Conservation (phyloP, 176 grass and related monocot species). For the Poa pratensis region DNA sequence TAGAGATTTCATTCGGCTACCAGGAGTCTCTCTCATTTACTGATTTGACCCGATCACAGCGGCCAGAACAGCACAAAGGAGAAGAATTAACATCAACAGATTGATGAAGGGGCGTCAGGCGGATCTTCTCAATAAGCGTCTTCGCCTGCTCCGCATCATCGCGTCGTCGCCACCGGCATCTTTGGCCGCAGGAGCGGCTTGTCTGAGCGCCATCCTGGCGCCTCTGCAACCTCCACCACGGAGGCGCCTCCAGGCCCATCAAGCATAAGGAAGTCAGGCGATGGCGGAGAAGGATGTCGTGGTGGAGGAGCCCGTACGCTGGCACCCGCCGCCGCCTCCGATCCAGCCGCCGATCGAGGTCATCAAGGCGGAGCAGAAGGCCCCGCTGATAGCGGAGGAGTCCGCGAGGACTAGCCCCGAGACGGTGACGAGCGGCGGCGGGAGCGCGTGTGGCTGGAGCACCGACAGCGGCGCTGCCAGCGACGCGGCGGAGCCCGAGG, state of each 20-base stretch:
- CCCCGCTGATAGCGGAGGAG: constrained; percentile 39
- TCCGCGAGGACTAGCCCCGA: constrained; percentile 41
- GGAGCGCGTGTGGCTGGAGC: constrained; percentile 27
- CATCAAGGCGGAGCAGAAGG: constrained; percentile 59
- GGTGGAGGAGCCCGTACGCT: constrained; percentile 53
- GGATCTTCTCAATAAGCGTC: too few relatives aligned
- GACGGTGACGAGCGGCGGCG: constrained; percentile 41
- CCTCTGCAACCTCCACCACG: too few relatives aligned
- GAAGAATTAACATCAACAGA: too few relatives aligned
- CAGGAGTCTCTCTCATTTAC: too few relatives aligned
- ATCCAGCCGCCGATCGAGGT: constrained; percentile 59
- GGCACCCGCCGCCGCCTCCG: constrained; percentile 34
- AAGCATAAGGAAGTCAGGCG: constrained; percentile 54
- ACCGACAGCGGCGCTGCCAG: constrained; percentile 13
- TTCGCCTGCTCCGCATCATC: too few relatives aligned
- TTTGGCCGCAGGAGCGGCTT: too few relatives aligned
- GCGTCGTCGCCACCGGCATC: too few relatives aligned
- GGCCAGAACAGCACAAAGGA: too few relatives aligned
- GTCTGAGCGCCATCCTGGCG: too few relatives aligned
- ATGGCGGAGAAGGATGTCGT: constrained; percentile 55
- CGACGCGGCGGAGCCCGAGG: constrained; percentile 46
- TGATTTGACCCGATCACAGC: too few relatives aligned
- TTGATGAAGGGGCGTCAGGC: too few relatives aligned
- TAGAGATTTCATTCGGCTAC: too few relatives aligned
- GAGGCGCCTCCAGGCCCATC: constrained; percentile 15